Percentiles rank a stretch among this genome's conserved stretches.
phyloP scores from a whole-genome alignment of 2,329 filamentous ascomycete genomes.

The Penicillium sumatraense region DNA sequence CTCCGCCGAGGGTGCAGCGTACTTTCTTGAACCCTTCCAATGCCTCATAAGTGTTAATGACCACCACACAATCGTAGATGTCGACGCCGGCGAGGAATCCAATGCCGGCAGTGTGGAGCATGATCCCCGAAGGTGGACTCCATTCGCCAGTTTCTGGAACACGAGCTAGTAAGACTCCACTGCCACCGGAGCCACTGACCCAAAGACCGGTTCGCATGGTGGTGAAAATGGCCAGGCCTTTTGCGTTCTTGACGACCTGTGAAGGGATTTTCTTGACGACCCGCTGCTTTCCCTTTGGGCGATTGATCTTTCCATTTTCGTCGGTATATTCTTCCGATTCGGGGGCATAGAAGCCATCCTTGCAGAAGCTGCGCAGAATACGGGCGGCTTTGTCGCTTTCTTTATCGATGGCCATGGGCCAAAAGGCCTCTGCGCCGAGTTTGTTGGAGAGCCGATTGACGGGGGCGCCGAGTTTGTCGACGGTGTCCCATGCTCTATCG shows the following conservation, averaged over 20 bases:
- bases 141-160: constrained; percentile 80
- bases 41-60: constrained; percentile 85
- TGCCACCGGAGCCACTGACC: constrained; percentile 88
- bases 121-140: constrained; percentile 88
- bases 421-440: constrained; percentile 80
- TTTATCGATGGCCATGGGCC: constrained; percentile 82
- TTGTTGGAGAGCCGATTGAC: constrained; percentile 83
- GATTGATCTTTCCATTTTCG: constrained; percentile 52
- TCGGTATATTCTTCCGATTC: constrained; percentile 52
- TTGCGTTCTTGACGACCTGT: constrained; percentile 83
- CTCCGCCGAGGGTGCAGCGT: constrained; percentile 78
- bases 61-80: constrained; percentile 92
- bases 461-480: constrained; percentile 73
- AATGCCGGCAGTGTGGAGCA: constrained; percentile 85
- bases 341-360: constrained; percentile 72
- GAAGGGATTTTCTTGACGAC: constrained; percentile 83
- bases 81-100: constrained; percentile 92
- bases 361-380: constrained; percentile 89
- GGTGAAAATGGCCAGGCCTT: constrained; percentile 90
- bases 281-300: constrained; percentile 64
- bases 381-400: constrained; percentile 91
- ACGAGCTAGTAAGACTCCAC: constrained; percentile 81
- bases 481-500: constrained; percentile 71
- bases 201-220: constrained; percentile 93
- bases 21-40: constrained; percentile 82